Conservation (phyloP, 2,329 filamentous ascomycete species). For the Rhynchosporium graminicola region DNA sequence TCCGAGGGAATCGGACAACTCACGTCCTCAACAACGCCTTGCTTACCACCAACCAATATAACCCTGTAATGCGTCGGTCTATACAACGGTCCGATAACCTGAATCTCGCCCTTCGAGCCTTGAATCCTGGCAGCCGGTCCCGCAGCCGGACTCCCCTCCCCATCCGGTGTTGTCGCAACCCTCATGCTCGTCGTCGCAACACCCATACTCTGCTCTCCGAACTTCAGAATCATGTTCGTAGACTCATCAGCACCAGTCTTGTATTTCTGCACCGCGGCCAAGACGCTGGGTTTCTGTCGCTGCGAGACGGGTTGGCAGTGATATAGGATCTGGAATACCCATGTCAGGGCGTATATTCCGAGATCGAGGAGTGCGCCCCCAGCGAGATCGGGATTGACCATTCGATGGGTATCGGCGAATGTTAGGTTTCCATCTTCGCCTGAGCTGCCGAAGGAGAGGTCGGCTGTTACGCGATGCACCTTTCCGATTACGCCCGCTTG, state of each 20-base stretch:
- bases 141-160: conserved; percentile 47
- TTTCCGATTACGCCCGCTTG: conserved; percentile 43
- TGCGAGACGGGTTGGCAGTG: conserved; percentile 54
- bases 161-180: conserved; percentile 48
- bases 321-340: conserved; percentile 73
- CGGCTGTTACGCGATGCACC: conserved; percentile 46
- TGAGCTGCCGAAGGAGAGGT: conserved; percentile 49
- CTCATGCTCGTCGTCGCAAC: conserved; percentile 50
- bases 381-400: conserved; percentile 69
- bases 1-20: conserved; percentile 48
- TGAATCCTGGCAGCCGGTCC: conserved; percentile 62
- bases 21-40: conserved; percentile 39
- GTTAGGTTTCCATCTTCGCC: conserved; percentile 53
- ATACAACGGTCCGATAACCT: conserved; percentile 61
- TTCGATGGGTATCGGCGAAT: conserved; percentile 51
- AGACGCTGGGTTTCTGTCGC: conserved; percentile 53
- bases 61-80: conserved; percentile 55
- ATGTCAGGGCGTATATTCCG: conserved; percentile 70
- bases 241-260: conserved; percentile 63
- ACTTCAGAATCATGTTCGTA: conserved; percentile 63
- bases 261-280: conserved; percentile 59
- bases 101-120: conserved; percentile 66
- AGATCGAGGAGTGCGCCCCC: conserved; percentile 69
- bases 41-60: conserved; percentile 47
- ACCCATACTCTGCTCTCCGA: conserved; percentile 61